A percentile compares a stretch with the other conserved stretches of the same genome.
These are phyloP conservation scores for Suillus tomentosus DNA, from an alignment of 768 basidiomycete species.

Conservation along the genomic window DNA sequence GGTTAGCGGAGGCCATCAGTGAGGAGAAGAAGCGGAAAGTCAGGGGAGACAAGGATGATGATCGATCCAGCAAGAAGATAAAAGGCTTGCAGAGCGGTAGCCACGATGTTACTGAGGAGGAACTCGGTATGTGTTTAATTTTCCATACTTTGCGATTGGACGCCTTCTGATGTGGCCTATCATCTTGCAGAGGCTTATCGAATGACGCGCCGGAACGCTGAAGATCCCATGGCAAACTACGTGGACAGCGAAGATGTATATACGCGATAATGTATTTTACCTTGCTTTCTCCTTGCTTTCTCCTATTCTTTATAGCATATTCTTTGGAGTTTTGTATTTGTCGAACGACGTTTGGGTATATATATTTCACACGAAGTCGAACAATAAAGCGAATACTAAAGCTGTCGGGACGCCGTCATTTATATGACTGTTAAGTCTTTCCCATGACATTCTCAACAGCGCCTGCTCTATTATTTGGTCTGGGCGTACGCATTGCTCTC, in stretches of 20 bases:
- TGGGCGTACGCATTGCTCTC: constrained; percentile 71
- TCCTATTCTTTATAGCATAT: constrained; percentile 10
- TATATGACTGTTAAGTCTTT: constrained; percentile 19
- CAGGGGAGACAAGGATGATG: constrained; percentile 53
- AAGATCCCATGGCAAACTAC: constrained; percentile 95
- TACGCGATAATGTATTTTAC: constrained; percentile 12
- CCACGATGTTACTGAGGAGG: constrained; percentile 88
- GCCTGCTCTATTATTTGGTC: constrained; percentile 70
- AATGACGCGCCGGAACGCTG: constrained; percentile 65
- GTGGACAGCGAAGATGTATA: constrained; percentile 54
- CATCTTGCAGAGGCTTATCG: constrained; percentile 81
- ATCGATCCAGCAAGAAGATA: constrained; percentile 63
- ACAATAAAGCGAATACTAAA: constrained; percentile 26
- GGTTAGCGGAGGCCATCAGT: constrained; percentile 66
- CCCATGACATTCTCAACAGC: constrained; percentile 52
- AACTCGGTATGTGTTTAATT: constrained; percentile 58
- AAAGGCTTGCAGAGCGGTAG: constrained; percentile 49
- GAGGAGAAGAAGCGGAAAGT: constrained; percentile 83
- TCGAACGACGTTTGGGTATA: constrained; percentile 6
- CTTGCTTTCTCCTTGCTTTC: background rate
- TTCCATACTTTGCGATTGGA: constrained; percentile 3
- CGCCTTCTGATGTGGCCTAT: constrained; percentile 14
- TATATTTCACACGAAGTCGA: constrained; percentile 19
- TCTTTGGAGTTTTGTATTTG: constrained; percentile 9
- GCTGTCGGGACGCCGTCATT: constrained; percentile 11